Evolutionary conservation across 148 eudicot genomes (phyloP), one percentile per base, ranked within the genome.

Genomic region (Drosera capensis): DNA sequence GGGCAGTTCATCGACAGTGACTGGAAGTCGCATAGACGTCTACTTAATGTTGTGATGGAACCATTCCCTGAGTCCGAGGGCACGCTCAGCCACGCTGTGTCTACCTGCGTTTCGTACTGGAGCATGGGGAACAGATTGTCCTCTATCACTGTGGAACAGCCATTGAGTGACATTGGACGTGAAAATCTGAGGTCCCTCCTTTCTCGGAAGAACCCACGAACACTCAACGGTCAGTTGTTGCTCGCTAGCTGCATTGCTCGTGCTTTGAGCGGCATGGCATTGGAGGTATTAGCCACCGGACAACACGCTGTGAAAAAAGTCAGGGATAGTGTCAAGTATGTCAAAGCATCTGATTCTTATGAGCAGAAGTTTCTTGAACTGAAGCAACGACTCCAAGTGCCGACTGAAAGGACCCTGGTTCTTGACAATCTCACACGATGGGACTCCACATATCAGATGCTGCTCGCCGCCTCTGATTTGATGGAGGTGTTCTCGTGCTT

Each of bases 381-480:
- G 52, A 86, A 82, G 66, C 75, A 73, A 63, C 77, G 74, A 37
- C 88, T 86, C 48, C 96, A 71, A 50, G 88, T 86, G 1, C 82
- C 94, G 0, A 71, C 75, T 51, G 56, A 69, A 18, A 79, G 70
- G 62, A 45, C 16, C 17, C 70, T 86, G 19, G 51, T 58, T 15
- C 71, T 86, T 14, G 96, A 86, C 53, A 78, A 82, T 41, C 47
- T 43, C 25, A 70, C 78, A 7, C 57, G 57, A 14, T 86, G 96
- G 96, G 66, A 82, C 71, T 82, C 94, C 0, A 82, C 96, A 14
- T 86, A 82, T 14, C 85, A 86, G 38, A 86, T 86, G 96, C 58
- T 86, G 31, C 45, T 71, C 56, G 84, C 94, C 42, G 94, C 96
- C 17, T 64, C 79, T 1, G 96, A 82, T 53, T 54, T 78, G 43